Base-by-base conservation (phyloP, 345 rosid genomes). In the Camelina hispida region DNA sequence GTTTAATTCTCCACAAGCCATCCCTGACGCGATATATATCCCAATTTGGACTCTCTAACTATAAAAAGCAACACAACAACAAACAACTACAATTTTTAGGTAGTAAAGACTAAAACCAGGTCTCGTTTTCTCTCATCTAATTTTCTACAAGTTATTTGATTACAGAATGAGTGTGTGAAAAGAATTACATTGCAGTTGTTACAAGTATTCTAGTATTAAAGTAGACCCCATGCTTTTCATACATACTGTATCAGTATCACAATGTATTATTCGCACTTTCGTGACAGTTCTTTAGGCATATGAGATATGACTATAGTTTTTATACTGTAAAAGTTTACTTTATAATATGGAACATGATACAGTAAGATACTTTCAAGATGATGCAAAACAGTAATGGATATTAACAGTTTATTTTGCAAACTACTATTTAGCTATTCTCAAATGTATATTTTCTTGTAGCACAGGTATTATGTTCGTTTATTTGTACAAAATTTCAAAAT, bases 161-260 rank as follows among this genome's bases (percentile, higher is more conserved):
- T 66, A 25, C 30, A 66, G 71, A 74, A 30, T 14, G 66, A 57
- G 9, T 74, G 59, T 46, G 35, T 16, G 22, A 40, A 48, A 58
- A 35, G 34, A 16, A 47, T 57, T 48, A 57, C 78, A 57, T 46
- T 66, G 66, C 30, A 57, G 72, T 35, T 57, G 72, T 16, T 65
- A 35, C 42, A 46, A 34, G 58, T 15, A n/a, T 55, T 44, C 30
- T 34, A 32, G 50, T 46, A 55, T 35, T 28, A 22, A 48, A 60
- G 47, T 35, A 22, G 50, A 42, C 7, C 13, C 5, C 18, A 32
- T n/a, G 23, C 62, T 48, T 48, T 17, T 48, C 53, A 17, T 48
- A 16, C 16, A 7, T 17, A 17, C 25, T n/a, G 13, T 0, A 34
- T 28, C 30, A 28, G 5, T 15, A n/a, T 44, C 5, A 43, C 53